Percentiles rank a stretch among this genome's conserved stretches.
These are phyloP conservation scores for Fusarium sp. DNA, from an alignment of 2,329 filamentous ascomycete genomes.

Conservation along the genomic window DNA sequence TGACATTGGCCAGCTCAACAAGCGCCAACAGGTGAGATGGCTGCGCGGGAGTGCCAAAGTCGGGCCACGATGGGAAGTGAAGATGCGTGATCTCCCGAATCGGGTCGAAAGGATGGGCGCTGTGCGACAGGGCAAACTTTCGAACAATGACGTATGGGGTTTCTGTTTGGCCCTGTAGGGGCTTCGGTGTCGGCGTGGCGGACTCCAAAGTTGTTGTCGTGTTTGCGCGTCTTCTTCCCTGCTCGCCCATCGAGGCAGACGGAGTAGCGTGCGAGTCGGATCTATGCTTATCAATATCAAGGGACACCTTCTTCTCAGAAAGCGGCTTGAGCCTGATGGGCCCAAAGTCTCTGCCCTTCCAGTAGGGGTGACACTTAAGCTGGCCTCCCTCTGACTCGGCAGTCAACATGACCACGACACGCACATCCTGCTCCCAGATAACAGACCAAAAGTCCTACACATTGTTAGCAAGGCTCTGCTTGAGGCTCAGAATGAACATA, in stretches of 20 bases:
- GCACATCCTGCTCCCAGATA: slow-evolving; percentile 95
- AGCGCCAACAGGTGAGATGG: slow-evolving; percentile 87
- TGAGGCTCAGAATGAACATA: slow-evolving; percentile 56
- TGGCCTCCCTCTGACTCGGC: slow-evolving; percentile 94
- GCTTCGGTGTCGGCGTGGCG: slow-evolving; percentile 46
- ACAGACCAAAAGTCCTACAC: slow-evolving; percentile 95
- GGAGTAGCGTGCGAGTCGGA: slow-evolving; percentile 50
- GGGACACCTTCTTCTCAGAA: slow-evolving; percentile 83
- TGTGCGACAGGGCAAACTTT: slow-evolving; percentile 86
- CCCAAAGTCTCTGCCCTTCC: slow-evolving; percentile 84
- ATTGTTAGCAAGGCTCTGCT: slow-evolving; percentile 42
- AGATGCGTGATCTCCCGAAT: slow-evolving; percentile 94
- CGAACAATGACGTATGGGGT: slow-evolving; percentile 84
- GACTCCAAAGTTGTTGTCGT: slow-evolving; percentile 62
- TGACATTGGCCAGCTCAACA: slow-evolving; percentile 87
- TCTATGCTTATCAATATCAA: slow-evolving; percentile 73
- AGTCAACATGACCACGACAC: slow-evolving; percentile 96
- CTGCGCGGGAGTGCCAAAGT: slow-evolving; percentile 93
- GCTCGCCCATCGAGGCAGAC: slow-evolving; percentile 49
- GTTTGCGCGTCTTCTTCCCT: slow-evolving; percentile 64
- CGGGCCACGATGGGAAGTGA: slow-evolving; percentile 96
- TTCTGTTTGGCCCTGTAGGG: slow-evolving; percentile 58
- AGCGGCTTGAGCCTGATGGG: slow-evolving; percentile 79
- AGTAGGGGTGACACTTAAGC: slow-evolving; percentile 95
- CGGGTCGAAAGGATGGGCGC: slow-evolving; percentile 81